Conservation (phyloP, 257 asterid species). For the Plectranthus barbatus region DNA sequence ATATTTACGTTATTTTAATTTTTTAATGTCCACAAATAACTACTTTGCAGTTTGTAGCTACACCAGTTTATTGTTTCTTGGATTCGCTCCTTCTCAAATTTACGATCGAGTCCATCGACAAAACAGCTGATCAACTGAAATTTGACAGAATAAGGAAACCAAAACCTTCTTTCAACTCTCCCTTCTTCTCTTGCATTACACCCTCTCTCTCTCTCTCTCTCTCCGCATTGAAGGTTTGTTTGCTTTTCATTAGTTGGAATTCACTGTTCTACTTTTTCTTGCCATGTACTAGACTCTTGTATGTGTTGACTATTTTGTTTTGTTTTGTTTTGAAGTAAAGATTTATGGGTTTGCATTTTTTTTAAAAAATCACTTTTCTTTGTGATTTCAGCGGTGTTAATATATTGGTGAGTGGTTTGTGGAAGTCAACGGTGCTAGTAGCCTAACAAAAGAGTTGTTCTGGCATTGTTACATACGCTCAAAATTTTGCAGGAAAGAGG, state of each 20-base stretch:
- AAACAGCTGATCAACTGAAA: slow-evolving; percentile 19
- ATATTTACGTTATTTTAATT: neutral
- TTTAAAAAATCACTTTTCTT: neutral
- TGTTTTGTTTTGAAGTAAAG: slow-evolving; percentile 11
- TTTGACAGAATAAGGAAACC: slow-evolving; percentile 14
- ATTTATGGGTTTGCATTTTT: slow-evolving; percentile 4
- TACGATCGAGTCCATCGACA: slow-evolving; percentile 5
- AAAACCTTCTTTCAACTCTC: neutral
- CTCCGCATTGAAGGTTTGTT: slow-evolving; percentile 14
- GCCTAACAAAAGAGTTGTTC: slow-evolving; percentile 6
- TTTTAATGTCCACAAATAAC: neutral
- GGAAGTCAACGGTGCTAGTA: slow-evolving; percentile 22
- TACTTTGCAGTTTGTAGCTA: slow-evolving; percentile 16
- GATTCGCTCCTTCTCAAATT: slow-evolving; percentile 13
- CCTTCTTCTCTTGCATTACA: neutral
- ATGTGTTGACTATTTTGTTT: neutral
- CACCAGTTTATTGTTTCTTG: slow-evolving; percentile 3
- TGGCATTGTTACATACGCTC: slow-evolving; percentile 20
- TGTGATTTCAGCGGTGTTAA: neutral
- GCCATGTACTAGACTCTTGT: neutral
- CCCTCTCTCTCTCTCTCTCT: neutral
- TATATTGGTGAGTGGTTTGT: slow-evolving; percentile 7
- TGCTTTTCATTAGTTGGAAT: neutral
- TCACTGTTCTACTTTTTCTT: neutral
- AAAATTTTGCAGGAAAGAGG: slow-evolving; percentile 21